A percentile compares a stretch with the other conserved stretches of the same genome.
These are phyloP conservation scores for Cadophora luteo-olivacea DNA, from an alignment of 2,329 filamentous ascomycete species.

Conservation along the genomic window DNA sequence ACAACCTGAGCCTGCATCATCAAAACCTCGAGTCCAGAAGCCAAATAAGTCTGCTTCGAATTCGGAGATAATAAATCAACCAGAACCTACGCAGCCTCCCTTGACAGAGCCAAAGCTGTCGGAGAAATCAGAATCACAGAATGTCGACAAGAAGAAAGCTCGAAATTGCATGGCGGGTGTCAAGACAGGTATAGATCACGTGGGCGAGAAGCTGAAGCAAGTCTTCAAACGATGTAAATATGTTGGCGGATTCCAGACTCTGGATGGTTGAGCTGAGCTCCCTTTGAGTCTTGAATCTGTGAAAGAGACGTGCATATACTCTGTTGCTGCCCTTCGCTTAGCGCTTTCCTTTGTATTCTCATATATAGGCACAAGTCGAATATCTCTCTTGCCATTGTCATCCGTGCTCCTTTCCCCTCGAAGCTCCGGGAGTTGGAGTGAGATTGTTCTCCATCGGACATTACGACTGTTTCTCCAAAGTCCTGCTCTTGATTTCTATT, in stretches of 20 bases:
- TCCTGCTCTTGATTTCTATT: no score
- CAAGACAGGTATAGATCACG: background rate
- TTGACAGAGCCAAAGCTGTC: background rate
- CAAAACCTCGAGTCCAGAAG: no score
- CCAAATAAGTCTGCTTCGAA: background rate
- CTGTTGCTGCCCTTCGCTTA: background rate
- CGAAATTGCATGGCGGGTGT: conserved; percentile 9
- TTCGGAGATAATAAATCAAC: background rate
- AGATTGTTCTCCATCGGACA: no score
- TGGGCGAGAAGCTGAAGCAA: background rate
- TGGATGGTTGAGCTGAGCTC: conserved; percentile 21
- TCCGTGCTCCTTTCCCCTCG: no score
- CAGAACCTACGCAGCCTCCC: background rate
- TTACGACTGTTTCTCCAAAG: no score
- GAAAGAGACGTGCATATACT: background rate
- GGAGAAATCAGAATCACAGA: background rate
- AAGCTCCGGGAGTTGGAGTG: no score
- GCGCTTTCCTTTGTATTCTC: background rate
- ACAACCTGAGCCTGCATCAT: background rate
- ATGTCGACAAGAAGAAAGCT: background rate
- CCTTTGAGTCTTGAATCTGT: background rate
- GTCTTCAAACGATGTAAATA: conserved; percentile 3
- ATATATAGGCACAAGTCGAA: background rate
- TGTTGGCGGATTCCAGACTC: conserved; percentile 20
- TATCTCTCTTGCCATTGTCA: no score